Conservation (phyloP, 2,329 filamentous ascomycete species). For the Cladosporium sp. region DNA sequence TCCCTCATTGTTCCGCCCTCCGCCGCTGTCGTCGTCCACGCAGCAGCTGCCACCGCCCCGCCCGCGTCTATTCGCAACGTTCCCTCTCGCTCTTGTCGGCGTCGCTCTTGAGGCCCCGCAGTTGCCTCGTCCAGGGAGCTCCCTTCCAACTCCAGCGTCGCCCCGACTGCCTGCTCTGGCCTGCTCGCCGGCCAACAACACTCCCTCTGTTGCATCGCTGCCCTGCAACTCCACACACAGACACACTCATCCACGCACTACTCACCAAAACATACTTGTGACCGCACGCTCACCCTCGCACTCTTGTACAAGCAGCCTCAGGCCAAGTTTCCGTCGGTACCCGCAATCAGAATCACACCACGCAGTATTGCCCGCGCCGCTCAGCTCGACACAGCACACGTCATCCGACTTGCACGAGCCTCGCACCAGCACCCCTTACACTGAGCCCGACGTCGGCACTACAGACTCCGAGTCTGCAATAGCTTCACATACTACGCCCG, state of each 20-base stretch:
- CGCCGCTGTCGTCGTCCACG: neutral
- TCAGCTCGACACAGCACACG: constrained; percentile 3
- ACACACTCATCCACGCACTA: neutral
- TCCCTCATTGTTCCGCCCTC: neutral
- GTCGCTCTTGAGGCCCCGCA: constrained; percentile 1
- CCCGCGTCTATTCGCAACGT: neutral
- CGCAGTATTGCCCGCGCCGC: constrained; percentile 1
- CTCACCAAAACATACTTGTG: constrained; percentile 6
- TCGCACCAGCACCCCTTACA: neutral
- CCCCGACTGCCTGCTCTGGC: neutral
- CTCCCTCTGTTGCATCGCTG: constrained; percentile 2
- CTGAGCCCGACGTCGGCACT: neutral
- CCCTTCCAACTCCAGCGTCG: constrained; percentile 6
- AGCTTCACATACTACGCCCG: neutral
- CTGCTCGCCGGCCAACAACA: constrained; percentile 6
- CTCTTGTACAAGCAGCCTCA: constrained; percentile 6
- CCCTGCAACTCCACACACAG: neutral
- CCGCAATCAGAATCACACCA: neutral
- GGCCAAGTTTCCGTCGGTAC: constrained; percentile 1
- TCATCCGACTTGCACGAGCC: neutral
- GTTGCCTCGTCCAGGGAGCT: neutral
- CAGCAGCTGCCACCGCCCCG: neutral
- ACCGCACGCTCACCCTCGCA: constrained; percentile 10
- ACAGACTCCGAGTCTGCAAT: neutral
- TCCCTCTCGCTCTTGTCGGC: constrained; percentile 5